Base-by-base conservation (phyloP, 116 monocot genomes). In the Trichopus zeylanicus region DNA sequence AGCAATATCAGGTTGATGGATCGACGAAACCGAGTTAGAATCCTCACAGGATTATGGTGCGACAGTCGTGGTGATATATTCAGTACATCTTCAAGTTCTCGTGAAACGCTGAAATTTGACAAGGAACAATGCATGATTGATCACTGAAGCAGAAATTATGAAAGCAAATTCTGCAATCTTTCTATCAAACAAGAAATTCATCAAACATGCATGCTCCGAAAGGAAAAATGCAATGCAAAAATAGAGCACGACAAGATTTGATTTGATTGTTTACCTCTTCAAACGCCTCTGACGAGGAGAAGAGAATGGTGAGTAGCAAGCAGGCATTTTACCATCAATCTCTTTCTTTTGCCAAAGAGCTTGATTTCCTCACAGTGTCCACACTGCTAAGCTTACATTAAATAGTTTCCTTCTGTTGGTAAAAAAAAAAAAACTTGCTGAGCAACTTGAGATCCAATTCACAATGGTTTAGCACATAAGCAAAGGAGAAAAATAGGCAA, bases 11-110 rank as follows among this genome's bases (percentile, higher is more conserved):
- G n/a, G 7, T 22, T 8, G 19, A 49, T 21, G 7, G 21, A 49
- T 49, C 49, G 22, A 15, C 12, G 48, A 24, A 49, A 6, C n/a
- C n/a, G 19, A 7, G 5, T 9, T 8, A 49, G 23, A 49, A 49
- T 49, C 21, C 38, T 46, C 46, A 60, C 60, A 25, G 24, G 60
- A 46, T 37, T 46, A 26, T 46, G 46, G 3, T 60, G 60, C 6
- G 21, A 46, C 16, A 60, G 15, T 20, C 16, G 18, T 16, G 60
- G 26, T 60, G 60, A 38, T 10, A 24, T 6, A 24, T 59, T 59
- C 11, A 37, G 37, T 24, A 24, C 8, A 35, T 59, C 34, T 10
- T 59, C 58, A 37, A 23, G 33, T 7, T n/a, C 58, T n/a, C n/a
- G n/a, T 16, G 15, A 21, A 21, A 20, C 31, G n/a, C 58, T 59